Evolutionary conservation across 2,329 filamentous ascomycete species (phyloP), one percentile per base, ranked within the genome.

Genomic region (Myriosclerotinia scirpicola): DNA sequence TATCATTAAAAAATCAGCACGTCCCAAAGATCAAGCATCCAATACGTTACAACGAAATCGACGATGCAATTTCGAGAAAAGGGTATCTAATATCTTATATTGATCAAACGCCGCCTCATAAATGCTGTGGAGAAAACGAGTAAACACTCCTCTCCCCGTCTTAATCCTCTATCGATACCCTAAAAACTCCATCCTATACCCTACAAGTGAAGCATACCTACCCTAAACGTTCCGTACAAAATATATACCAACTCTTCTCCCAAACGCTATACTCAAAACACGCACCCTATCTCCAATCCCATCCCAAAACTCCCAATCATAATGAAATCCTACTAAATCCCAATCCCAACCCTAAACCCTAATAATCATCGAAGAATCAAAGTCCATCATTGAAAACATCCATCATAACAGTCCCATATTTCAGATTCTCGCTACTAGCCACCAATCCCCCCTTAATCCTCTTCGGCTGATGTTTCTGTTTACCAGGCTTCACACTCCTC

Each of bases 351-450:
- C 3, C 20, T 5, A 64, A 55, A 12, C 26, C 26, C 22, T n/a
- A 59, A 58, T 2, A 14, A 50, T 6, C 46, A 52, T 30, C 34
- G 53, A n/a, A 34, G n/a, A 44, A 56, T 66, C 30, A 64, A 42
- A 69, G 58, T 52, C 50, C 63, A 55, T 93, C 91, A 78, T 95
- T 92, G 72, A 93, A 81, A 70, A 97, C 87, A 81, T 94, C 90
- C 75, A 86, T 85, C 74, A 93, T 81, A 42, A 73, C 68, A 34
- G 68, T 66, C 67, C 69, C 64, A 11, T 54, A 56, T 17, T 70
- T 71, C 40, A 69, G n/a, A 50, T 58, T 58, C 20, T 52, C 52
- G 60, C 71, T 71, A 50, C 94, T 79, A 42, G 83, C 82, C 70
- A 83, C 85, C 62, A 84, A 84, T 0, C 87, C 87, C 55, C 87